Conservation (phyloP, 2,329 filamentous ascomycete genomes). For the Dryadomyces quercus-mongolicae region DNA sequence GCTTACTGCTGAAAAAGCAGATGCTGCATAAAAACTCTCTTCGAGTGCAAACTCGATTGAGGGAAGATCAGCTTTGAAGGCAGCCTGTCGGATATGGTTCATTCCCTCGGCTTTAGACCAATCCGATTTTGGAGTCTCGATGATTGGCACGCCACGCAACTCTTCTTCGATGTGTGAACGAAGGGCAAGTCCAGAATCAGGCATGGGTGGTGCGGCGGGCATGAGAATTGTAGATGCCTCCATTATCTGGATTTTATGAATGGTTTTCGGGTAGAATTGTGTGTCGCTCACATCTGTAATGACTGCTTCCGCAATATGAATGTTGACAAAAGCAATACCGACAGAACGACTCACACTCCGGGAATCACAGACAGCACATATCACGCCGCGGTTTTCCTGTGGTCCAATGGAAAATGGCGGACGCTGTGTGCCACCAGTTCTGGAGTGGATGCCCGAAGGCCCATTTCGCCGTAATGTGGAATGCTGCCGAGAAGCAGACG, state of each 20-base stretch:
- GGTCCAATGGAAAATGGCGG: conserved; percentile 7
- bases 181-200: conserved; percentile 54
- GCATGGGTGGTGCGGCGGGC: conserved; percentile 52
- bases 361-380: conserved; percentile 84
- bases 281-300: conserved; percentile 88
- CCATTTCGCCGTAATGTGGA: background rate
- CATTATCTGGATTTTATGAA: conserved; percentile 76
- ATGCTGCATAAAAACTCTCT: conserved; percentile 78
- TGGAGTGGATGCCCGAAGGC: background rate
- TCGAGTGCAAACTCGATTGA: conserved; percentile 66
- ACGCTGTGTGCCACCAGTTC: background rate
- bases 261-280: conserved; percentile 78
- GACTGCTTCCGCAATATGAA: conserved; percentile 71
- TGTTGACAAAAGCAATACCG: conserved; percentile 76
- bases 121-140: conserved; percentile 55
- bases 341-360: conserved; percentile 78
- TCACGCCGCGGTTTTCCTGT: conserved; percentile 8
- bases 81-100: conserved; percentile 67
- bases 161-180: conserved; percentile 9
- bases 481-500: background rate
- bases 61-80: conserved; percentile 68
- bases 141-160: conserved; percentile 32
- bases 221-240: conserved; percentile 72
- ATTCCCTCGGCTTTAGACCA: conserved; percentile 73
- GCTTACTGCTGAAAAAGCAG: conserved; percentile 72